A percentile compares a stretch with the other conserved stretches of the same genome.
phyloP scores from a whole-genome alignment of 768 basidiomycete genomes.

The Leccinum olivaceopallidum region DNA sequence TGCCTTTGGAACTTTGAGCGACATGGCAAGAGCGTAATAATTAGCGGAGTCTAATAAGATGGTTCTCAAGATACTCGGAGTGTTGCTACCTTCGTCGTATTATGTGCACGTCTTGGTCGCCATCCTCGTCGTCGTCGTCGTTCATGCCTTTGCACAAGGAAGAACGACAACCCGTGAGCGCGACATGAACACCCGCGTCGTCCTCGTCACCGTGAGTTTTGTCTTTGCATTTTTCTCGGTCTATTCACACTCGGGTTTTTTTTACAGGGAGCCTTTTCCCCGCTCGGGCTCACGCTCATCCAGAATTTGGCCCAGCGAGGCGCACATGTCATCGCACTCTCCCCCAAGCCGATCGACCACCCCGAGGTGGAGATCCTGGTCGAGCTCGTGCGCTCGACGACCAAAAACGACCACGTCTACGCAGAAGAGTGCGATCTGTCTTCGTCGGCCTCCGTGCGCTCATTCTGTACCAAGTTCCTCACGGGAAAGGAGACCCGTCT shows the following conservation, averaged over 20 bases:
- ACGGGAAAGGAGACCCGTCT: slow-evolving; percentile 64
- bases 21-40: slow-evolving; percentile 50
- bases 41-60: slow-evolving; percentile 32
- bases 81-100: slow-evolving; percentile 58
- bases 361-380: slow-evolving; percentile 59
- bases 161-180: slow-evolving; percentile 70
- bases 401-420: slow-evolving; percentile 74
- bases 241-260: slow-evolving; percentile 1
- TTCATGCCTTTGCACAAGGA: slow-evolving; percentile 67
- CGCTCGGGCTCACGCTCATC: slow-evolving; percentile 67
- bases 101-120: slow-evolving; percentile 51
- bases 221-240: background rate
- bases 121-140: slow-evolving; percentile 44
- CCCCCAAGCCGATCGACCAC: slow-evolving; percentile 52
- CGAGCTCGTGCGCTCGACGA: slow-evolving; percentile 63
- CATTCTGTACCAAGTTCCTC: slow-evolving; percentile 69
- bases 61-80: slow-evolving; percentile 53
- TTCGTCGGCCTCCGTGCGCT: slow-evolving; percentile 64
- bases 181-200: slow-evolving; percentile 68
- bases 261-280: slow-evolving; percentile 70
- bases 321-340: slow-evolving; percentile 77
- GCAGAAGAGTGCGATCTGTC: slow-evolving; percentile 77
- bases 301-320: slow-evolving; percentile 70
- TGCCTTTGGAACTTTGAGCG: slow-evolving; percentile 90
- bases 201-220: slow-evolving; percentile 66